Conservation (phyloP, 331 rosid species). For the Stylosanthes scabra region DNA sequence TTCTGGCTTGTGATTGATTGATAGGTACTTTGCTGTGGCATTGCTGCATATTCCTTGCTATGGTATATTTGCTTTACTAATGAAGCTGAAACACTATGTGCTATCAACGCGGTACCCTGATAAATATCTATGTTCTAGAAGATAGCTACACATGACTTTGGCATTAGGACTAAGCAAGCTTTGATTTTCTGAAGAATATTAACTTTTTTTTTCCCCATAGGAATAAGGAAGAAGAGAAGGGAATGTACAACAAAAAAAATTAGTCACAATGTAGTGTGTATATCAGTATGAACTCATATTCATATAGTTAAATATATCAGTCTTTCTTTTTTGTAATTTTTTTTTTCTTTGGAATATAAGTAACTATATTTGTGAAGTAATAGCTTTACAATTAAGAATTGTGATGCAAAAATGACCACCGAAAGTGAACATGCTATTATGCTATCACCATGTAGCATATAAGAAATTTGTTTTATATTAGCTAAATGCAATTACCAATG, state of each 20-base stretch:
- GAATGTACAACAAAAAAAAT: not conserved
- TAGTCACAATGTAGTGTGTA: constrained; percentile 5
- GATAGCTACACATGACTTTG: constrained; percentile 34
- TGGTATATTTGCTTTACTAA: constrained; percentile 74
- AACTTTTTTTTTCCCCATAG: constrained; percentile 5
- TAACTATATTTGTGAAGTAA: not conserved
- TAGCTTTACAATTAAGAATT: not conserved
- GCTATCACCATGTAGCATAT: not conserved
- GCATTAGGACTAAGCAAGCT: constrained; percentile 14
- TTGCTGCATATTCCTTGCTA: constrained; percentile 93
- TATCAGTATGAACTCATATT: constrained; percentile 31
- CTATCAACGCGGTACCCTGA: constrained; percentile 63
- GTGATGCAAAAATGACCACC: not conserved
- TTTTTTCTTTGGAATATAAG: not conserved
- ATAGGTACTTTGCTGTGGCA: constrained; percentile 90
- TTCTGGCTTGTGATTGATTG: constrained; percentile 31
- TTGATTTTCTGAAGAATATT: constrained; percentile 34
- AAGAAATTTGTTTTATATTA: too few relatives aligned
- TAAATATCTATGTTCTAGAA: constrained; percentile 65
- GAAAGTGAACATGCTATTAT: not conserved
- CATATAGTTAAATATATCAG: constrained; percentile 18
- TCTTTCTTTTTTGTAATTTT: not conserved
- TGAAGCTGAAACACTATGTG: constrained; percentile 83
- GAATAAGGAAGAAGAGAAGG: constrained; percentile 8
- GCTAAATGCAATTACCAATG: not conserved